Base-by-base conservation (phyloP, 345 rosid genomes). In the Nasturtium officinale region DNA sequence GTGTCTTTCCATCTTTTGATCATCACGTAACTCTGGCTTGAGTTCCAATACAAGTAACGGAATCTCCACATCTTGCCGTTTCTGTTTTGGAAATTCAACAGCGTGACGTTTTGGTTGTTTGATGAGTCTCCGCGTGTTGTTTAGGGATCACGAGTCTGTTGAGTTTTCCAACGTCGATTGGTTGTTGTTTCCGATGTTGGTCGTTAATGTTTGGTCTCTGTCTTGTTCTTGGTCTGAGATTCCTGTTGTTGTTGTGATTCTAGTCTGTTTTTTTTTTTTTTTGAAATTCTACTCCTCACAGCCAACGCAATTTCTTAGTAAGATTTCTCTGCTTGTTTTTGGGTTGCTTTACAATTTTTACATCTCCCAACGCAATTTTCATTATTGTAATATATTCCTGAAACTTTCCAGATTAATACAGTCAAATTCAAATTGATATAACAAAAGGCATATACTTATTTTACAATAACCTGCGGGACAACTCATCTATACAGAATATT, bases 1-100 rank as follows among this genome's bases (percentile, higher is more conserved):
- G 37, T 86, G 28, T 89, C 91, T 79, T 89, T 89, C 91, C 95
- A 87, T 5, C 91, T 91, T 80, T 87, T 89, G 16, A 90, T 89
- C 88, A 89, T 89, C 7, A 87, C 91, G 78, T 89, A 89, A 82
- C 95, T 89, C 63, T 89, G 95, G 72, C 91, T 89, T 33, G 88
- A 84, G 73, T 85, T 85, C 91, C 91, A 87, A 78, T 87, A 89
- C 11, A 90, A 89, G 85, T 89, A 87, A 20, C 90, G 81, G 56
- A 89, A 89, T 51, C 83, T 84, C 91, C 90, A 87, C 11, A 74
- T 66, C 73, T 84, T 89, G 13, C 89, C 91, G 74, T 78, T 82
- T 18, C 81, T 62, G 66, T 89, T 91, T 75, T 89, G 90, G 80
- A 89, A 89, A 69, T 85, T 87, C 77, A 89, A 68, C 42, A 89